Evolutionary conservation across 2,329 filamentous ascomycete species (phyloP), one percentile per base, ranked within the genome.

Genomic region (Seiridium cupressi): DNA sequence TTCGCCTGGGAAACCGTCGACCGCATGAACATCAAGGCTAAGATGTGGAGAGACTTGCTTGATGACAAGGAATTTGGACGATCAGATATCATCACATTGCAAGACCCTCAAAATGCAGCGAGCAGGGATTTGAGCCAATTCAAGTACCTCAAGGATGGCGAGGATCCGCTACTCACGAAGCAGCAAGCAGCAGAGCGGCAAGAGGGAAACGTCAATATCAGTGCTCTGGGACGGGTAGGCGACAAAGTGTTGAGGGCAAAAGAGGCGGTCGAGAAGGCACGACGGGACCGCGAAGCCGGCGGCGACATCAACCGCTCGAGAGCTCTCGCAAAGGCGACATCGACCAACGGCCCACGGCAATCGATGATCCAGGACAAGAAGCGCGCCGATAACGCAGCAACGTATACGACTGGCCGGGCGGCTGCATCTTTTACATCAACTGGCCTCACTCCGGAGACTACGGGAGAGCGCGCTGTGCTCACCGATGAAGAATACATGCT

Each of bases 401-500:
- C 88, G 57, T 92, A 97, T 74, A 98, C 95, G 0, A 97, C 92
- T 0, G 95, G 95, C 58, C 87, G 87, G 68, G 93, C 95, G 3
- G 95, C 95, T 1, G 94, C 94, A 6, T 96, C 92, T 63, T 96
- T 98, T 75, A 99, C 95, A 6, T 96, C 91, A 67, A 99, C 95
- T 0, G 94, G 95, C 4, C 77, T 99, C 56, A 97, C 94, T 0
- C 93, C 93, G 0, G 91, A 96, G 71, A 99, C 95, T 0, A 93
- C 91, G 59, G 90, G 87, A 66, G 92, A 96, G 70, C 85, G 93
- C 58, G 94, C 95, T 3, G 79, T 96, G 51, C 83, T 99, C 51
- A 92, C 90, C 1, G 93, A 97, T 64, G 95, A 99, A 77, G 93
- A 98, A 72, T 99, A 94, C 76, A 96, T 99, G 91, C 84, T 99